Evolutionary conservation across 228 moss, liverwort and hornwort genomes (phyloP).

Genomic region (Sphagnum magellanicum): DNA sequence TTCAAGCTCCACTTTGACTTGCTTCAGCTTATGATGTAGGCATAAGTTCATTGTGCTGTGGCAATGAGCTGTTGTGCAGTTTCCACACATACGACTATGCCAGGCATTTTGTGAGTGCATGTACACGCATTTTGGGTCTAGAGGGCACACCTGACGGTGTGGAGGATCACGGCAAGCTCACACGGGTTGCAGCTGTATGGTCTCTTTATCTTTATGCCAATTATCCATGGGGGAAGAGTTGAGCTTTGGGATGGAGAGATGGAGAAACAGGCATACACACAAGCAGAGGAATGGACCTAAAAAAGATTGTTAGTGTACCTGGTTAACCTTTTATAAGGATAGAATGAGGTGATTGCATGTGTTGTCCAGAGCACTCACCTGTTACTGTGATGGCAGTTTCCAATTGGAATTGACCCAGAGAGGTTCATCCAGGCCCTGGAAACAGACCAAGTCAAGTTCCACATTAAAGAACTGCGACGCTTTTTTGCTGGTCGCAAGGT

Average conservation of each 20-base stretch:
- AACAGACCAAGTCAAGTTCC: conserved; percentile 85
- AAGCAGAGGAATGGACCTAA: too few species aligned
- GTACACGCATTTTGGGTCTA: conserved; percentile 87
- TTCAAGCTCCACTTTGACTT: too few species aligned
- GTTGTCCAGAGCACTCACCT: background rate
- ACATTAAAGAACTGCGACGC: conserved; percentile 65
- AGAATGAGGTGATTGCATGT: too few species aligned
- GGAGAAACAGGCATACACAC: too few species aligned
- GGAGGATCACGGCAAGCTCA: conserved; percentile 91
- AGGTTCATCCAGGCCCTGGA: conserved; percentile 89
- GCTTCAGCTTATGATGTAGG: too few species aligned
- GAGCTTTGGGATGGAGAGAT: too few species aligned
- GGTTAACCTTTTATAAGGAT: too few species aligned
- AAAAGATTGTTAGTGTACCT: too few species aligned
- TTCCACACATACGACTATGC: conserved; percentile 97
- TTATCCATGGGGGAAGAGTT: too few species aligned
- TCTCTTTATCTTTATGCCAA: conserved; percentile 4
- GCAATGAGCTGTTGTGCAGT: conserved; percentile 28
- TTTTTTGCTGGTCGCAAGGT: conserved; percentile 85
- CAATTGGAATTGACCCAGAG: conserved; percentile 90
- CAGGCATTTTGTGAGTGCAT: conserved; percentile 93
- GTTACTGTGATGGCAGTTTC: conserved; percentile 39
- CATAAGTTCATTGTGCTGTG: conserved; percentile 1
- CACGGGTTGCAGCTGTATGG: conserved; percentile 83
- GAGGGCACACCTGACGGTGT: conserved; percentile 97